Conservation (phyloP, 768 basidiomycete species). For the Brasilioporus rufonigricans region DNA sequence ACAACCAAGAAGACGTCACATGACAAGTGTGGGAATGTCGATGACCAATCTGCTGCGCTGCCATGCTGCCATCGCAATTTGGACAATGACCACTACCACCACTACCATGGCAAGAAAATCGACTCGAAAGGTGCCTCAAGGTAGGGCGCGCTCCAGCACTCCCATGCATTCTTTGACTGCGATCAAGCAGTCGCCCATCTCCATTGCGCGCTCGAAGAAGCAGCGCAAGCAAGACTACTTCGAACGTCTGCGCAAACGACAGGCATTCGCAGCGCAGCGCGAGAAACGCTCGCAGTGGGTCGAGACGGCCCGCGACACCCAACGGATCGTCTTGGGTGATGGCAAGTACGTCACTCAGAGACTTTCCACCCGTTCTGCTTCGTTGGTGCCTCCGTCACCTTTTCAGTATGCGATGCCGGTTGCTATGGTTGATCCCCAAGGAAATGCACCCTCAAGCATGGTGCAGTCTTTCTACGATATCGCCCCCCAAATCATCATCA, state of each 20-base stretch:
- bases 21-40: background rate
- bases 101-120: constrained; percentile 24
- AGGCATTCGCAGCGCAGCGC: constrained; percentile 23
- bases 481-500: constrained; percentile 34
- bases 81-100: constrained; percentile 1
- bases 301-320: constrained; percentile 36
- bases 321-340: constrained; percentile 38
- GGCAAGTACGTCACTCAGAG: constrained; percentile 39
- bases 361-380: constrained; percentile 6
- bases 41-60: background rate
- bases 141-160: constrained; percentile 28
- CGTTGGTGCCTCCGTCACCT: constrained; percentile 11
- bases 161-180: constrained; percentile 21
- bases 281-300: constrained; percentile 32
- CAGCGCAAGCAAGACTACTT: constrained; percentile 24
- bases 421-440: constrained; percentile 2
- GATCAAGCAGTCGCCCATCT: constrained; percentile 23
- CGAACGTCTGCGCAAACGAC: constrained; percentile 16
- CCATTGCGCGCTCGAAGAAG: constrained; percentile 14
- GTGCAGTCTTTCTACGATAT: constrained; percentile 31
- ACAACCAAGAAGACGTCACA: background rate
- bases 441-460: background rate
- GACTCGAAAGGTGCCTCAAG: constrained; percentile 21
- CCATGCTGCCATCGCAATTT: background rate
- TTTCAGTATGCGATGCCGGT: constrained; percentile 16